Base-by-base conservation (phyloP, 177 flowering plant genomes). In the Telopea speciosissima region DNA sequence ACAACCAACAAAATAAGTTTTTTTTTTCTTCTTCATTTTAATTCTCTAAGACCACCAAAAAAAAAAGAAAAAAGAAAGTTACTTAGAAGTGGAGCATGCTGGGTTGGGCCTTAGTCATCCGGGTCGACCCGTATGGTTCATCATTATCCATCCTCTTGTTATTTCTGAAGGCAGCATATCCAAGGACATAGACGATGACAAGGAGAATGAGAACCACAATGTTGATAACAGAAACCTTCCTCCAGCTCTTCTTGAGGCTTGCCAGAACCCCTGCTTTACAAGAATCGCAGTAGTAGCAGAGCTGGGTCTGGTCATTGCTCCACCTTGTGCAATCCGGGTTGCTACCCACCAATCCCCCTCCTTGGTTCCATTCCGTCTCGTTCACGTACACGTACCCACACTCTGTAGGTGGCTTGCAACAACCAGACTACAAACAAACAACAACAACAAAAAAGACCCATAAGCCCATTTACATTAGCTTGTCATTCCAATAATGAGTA, bases 331-430 rank as follows among this genome's bases (percentile, higher is more conserved):
- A 93, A 69, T 93, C 98, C 0, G 64, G 54, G 69, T 81, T 75
- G 63, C 31, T 59, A 3, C 66, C 82, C 24, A 65, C 69, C 16
- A 67, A 10, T 19, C 75, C 83, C 9, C 78, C 85, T 21, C 80
- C 79, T 0, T 75, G 36, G 60, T 22, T 68, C 99, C 97, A 94
- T 0, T 33, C 9, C 0, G 99, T 94, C 87, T 92, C 97, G 74
- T 87, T 90, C 56, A 60, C 63, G 68, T 88, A 94, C 5, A 52
- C 62, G 69, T 31, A 88, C 11, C 88, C 90, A 64, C 99, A 94
- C 8, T 81, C 90, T 11, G 94, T 81, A 0, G 89, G 99, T 16
- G 99, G 99, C 81, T 94, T 94, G 87, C 97, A 94, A 70, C 99
- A 94, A 17, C 99, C 99, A 9, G 99, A 94, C 99, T 94, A 75